Evolutionary conservation across 2,329 filamentous ascomycete genomes (phyloP).

Genomic region (Rhynchosporium agropyri): DNA sequence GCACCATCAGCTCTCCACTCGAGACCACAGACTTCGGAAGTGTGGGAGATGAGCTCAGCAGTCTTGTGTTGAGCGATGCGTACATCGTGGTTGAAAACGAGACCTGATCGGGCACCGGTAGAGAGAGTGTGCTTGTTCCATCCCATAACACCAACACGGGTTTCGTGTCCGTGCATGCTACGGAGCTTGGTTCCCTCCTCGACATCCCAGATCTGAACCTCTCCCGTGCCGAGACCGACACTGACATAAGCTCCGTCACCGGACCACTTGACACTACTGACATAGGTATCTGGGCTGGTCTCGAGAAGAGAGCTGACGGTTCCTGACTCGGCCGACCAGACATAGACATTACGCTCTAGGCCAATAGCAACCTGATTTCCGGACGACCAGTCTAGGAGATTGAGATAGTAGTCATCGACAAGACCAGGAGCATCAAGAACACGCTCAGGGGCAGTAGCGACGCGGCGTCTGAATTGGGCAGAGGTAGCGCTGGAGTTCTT

Average conservation of each 20-base stretch:
- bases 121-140: slow-evolving; percentile 99
- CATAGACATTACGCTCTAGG: slow-evolving; percentile 94
- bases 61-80: slow-evolving; percentile 98
- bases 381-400: slow-evolving; percentile 97
- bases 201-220: slow-evolving; percentile 99
- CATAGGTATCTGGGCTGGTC: slow-evolving; percentile 86
- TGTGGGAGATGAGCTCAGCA: slow-evolving; percentile 95
- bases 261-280: slow-evolving; percentile 99
- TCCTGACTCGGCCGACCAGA: slow-evolving; percentile 96
- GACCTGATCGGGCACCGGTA: slow-evolving; percentile 88
- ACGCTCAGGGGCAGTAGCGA: slow-evolving; percentile 92
- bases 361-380: slow-evolving; percentile 98
- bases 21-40: slow-evolving; percentile 94
- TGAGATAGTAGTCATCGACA: slow-evolving; percentile 98
- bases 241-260: slow-evolving; percentile 95
- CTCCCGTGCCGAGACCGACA: slow-evolving; percentile 90
- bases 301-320: slow-evolving; percentile 87
- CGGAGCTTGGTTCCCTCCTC: slow-evolving; percentile 93
- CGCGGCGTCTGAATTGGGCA: slow-evolving; percentile 86
- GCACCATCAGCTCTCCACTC: slow-evolving; percentile 97
- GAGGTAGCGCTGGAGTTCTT: slow-evolving; percentile 74
- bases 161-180: slow-evolving; percentile 98
- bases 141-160: slow-evolving; percentile 95
- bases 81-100: slow-evolving; percentile 98
- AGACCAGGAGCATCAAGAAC: slow-evolving; percentile 95